These are phyloP conservation scores for Phytophthora chlamydospora DNA, from an alignment of 352 stramenopile genomes.

Conservation along the genomic window DNA sequence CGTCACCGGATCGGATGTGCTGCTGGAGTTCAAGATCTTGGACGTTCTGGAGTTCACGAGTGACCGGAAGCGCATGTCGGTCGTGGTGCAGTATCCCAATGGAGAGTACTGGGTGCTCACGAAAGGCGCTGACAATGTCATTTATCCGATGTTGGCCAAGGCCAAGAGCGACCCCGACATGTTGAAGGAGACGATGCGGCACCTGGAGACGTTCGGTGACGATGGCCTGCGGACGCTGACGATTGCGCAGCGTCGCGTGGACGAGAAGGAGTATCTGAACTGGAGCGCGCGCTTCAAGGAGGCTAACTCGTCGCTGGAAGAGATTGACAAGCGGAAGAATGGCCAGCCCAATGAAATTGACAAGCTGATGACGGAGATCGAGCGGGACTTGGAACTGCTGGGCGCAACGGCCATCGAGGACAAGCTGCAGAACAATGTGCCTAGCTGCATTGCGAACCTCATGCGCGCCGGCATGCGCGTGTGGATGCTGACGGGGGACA, in stretches of 20 bases:
- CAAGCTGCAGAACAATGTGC: conserved; percentile 92
- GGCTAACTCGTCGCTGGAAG: conserved; percentile 70
- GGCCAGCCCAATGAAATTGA: conserved; percentile 73
- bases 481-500: conserved; percentile 95
- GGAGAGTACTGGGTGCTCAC: conserved; percentile 73
- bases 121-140: conserved; percentile 95
- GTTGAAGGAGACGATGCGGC: conserved; percentile 59
- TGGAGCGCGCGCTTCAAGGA: conserved; percentile 74
- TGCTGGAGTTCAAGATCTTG: conserved; percentile 86
- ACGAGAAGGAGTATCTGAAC: conserved; percentile 58
- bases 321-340: conserved; percentile 85
- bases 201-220: conserved; percentile 83
- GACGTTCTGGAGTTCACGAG: conserved; percentile 97
- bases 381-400: conserved; percentile 81
- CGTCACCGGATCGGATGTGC: conserved; percentile 42
- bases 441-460: conserved; percentile 85
- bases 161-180: conserved; percentile 61
- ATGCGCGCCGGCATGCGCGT: conserved; percentile 90
- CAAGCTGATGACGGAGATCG: conserved; percentile 74
- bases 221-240: conserved; percentile 88
- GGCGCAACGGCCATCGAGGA: conserved; percentile 94
- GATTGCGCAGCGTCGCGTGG: conserved; percentile 66
- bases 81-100: conserved; percentile 75
- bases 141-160: conserved; percentile 82
- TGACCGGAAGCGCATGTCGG: conserved; percentile 82